phyloP scores from a whole-genome alignment of 164 flowering plant species.

The Aristolochia fimbriata region DNA sequence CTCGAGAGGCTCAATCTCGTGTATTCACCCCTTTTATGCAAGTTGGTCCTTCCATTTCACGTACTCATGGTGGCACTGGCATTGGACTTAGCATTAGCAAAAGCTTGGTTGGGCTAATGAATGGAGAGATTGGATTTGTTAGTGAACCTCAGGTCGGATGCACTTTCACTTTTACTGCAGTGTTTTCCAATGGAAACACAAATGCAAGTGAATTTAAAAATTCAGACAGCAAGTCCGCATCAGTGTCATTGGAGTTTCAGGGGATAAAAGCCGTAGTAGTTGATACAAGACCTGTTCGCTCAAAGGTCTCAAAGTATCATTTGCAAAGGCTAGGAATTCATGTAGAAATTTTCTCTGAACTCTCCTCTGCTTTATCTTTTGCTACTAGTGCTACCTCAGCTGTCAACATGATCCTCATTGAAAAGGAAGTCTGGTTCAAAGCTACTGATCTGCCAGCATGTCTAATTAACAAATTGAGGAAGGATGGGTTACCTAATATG shows the following conservation, averaged over 20 bases:
- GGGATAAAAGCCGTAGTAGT: conserved; percentile 69
- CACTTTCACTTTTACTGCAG: conserved; percentile 83
- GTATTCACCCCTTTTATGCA: conserved; percentile 96
- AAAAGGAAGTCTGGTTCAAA: conserved; percentile 69
- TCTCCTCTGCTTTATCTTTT: conserved; percentile 26
- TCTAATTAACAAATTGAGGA: conserved; percentile 26
- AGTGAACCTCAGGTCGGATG: conserved; percentile 75
- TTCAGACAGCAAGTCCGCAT: conserved; percentile 21
- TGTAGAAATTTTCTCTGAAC: conserved; percentile 43
- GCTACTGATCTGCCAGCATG: conserved; percentile 19
- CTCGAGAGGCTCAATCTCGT: conserved; percentile 69
- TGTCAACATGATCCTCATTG: conserved; percentile 53
- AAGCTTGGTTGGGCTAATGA: conserved; percentile 83
- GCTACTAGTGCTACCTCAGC: conserved; percentile 18
- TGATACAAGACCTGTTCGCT: conserved; percentile 59
- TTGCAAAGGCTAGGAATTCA: conserved; percentile 76
- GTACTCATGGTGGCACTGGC: conserved; percentile 91
- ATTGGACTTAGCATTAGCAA: conserved; percentile 96
- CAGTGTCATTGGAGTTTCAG: conserved; percentile 39
- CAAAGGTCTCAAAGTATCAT: conserved; percentile 72
- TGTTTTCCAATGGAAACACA: conserved; percentile 36
- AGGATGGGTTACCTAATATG: conserved; percentile 14
- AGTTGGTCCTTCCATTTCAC: conserved; percentile 73
- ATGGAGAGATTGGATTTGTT: conserved; percentile 85
- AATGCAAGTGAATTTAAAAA: conserved; percentile 26